phyloP scores from a whole-genome alignment of 2,329 filamentous ascomycete genomes.

The Nigrograna mackinnonii region DNA sequence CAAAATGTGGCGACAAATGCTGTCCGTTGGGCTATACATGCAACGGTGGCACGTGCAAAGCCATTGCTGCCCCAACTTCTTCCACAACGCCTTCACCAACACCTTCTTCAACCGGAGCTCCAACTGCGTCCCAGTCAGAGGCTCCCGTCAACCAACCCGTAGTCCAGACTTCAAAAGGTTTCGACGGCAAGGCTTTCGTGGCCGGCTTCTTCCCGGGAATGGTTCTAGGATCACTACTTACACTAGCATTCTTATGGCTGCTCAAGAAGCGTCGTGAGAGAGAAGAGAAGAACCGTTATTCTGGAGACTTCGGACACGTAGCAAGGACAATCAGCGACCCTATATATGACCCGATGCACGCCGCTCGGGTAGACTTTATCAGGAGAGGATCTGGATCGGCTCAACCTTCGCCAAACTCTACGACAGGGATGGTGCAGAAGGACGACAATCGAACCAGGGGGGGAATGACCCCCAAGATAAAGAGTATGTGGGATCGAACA shows the following conservation, averaged over 20 bases:
- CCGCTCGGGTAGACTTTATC: slow-evolving; percentile 41
- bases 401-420: slow-evolving; percentile 26
- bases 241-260: slow-evolving; percentile 35
- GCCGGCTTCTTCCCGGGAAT: slow-evolving; percentile 43
- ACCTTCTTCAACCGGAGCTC: slow-evolving; percentile 28
- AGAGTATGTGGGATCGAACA: slow-evolving; percentile 39
- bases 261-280: slow-evolving; percentile 37
- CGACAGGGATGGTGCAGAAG: slow-evolving; percentile 24
- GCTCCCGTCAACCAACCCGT: slow-evolving; percentile 19
- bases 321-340: slow-evolving; percentile 41
- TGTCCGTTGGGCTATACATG: slow-evolving; percentile 77
- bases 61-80: slow-evolving; percentile 43
- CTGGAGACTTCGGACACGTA: slow-evolving; percentile 42
- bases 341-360: slow-evolving; percentile 41
- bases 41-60: slow-evolving; percentile 55
- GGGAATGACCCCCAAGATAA: slow-evolving; percentile 35
- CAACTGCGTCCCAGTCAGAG: slow-evolving; percentile 33
- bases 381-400: slow-evolving; percentile 31
- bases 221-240: slow-evolving; percentile 35
- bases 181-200: slow-evolving; percentile 40
- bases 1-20: slow-evolving; percentile 63
- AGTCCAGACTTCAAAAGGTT: slow-evolving; percentile 20
- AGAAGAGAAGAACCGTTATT: slow-evolving; percentile 33
- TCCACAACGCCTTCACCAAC: slow-evolving; percentile 19
- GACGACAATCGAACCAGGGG: slow-evolving; percentile 7